These are phyloP conservation scores for Xylaria scruposa DNA, from an alignment of 495 filamentous ascomycete species.

Conservation along the genomic window DNA sequence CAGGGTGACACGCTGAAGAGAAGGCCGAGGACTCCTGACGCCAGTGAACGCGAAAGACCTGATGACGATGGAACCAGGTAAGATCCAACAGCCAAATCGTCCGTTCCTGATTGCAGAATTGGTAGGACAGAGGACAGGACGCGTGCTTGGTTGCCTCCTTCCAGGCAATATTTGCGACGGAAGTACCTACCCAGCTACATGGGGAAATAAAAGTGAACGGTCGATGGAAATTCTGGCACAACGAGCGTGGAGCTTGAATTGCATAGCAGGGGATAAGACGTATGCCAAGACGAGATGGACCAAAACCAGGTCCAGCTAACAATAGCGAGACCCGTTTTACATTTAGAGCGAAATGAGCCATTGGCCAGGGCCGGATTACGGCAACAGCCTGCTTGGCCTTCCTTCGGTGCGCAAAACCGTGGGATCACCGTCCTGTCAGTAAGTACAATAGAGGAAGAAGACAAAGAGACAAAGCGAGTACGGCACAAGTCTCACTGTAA, in stretches of 20 bases:
- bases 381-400: conserved; percentile 8
- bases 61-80: background rate
- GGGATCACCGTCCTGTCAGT: background rate
- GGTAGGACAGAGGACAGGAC: background rate
- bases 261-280: conserved; percentile 25
- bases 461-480: background rate
- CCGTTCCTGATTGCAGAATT: background rate
- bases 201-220: background rate
- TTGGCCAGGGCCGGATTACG: conserved; percentile 9
- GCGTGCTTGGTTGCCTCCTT: conserved; percentile 21
- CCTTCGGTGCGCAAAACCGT: background rate
- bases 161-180: background rate
- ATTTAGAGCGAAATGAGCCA: conserved; percentile 20
- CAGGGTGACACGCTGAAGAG: background rate
- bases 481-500: background rate
- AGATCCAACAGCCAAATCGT: conserved; percentile 1
- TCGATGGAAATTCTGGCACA: background rate
- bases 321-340: conserved; percentile 16
- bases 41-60: background rate
- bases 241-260: conserved; percentile 22
- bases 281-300: conserved; percentile 20
- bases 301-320: background rate
- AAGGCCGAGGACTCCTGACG: background rate
- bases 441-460: background rate
- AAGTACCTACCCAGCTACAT: background rate